Conservation (phyloP, 805 yeast species). For the Monosporozyma solicola region DNA sequence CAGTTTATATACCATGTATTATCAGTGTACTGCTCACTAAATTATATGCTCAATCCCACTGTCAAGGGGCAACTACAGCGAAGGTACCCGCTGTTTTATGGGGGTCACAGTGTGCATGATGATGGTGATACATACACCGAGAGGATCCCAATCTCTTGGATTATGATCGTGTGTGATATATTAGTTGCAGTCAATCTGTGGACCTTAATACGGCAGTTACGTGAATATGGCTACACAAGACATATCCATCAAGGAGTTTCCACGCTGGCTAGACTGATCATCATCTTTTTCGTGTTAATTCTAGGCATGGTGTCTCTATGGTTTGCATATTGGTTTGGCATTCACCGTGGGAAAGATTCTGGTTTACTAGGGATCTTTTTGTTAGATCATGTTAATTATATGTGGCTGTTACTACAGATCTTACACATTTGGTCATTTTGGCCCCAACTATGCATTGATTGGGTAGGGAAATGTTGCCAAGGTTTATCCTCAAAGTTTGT, state of each 20-base stretch:
- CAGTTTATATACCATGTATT: slow-evolving; percentile 9
- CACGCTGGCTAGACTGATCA: slow-evolving; percentile 4
- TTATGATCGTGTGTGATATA: slow-evolving; percentile 15
- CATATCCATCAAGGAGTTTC: slow-evolving; percentile 35
- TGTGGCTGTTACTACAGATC: slow-evolving; percentile 32
- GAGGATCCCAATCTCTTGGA: slow-evolving; percentile 19
- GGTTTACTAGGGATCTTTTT: slow-evolving; percentile 29
- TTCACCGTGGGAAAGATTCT: not conserved
- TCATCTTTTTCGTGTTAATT: slow-evolving; percentile 6
- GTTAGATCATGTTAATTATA: slow-evolving; percentile 35
- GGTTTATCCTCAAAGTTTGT: slow-evolving; percentile 25
- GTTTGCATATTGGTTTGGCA: slow-evolving; percentile 4
- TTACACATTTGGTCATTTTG: slow-evolving; percentile 22
- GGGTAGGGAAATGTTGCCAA: slow-evolving; percentile 29
- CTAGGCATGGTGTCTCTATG: not conserved
- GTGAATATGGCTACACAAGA: slow-evolving; percentile 24
- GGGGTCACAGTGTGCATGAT: not conserved
- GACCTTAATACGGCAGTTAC: slow-evolving; percentile 24
- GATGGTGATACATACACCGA: not conserved
- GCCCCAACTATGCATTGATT: slow-evolving; percentile 38
- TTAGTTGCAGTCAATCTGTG: slow-evolving; percentile 7
- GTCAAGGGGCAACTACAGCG: slow-evolving; percentile 20
- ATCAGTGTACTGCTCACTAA: slow-evolving; percentile 17
- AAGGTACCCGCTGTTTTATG: slow-evolving; percentile 32
- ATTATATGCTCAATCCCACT: slow-evolving; percentile 19